A percentile compares a stretch with the other conserved stretches of the same genome.
phyloP scores from a whole-genome alignment of 768 basidiomycete species.

The Russula compacta region DNA sequence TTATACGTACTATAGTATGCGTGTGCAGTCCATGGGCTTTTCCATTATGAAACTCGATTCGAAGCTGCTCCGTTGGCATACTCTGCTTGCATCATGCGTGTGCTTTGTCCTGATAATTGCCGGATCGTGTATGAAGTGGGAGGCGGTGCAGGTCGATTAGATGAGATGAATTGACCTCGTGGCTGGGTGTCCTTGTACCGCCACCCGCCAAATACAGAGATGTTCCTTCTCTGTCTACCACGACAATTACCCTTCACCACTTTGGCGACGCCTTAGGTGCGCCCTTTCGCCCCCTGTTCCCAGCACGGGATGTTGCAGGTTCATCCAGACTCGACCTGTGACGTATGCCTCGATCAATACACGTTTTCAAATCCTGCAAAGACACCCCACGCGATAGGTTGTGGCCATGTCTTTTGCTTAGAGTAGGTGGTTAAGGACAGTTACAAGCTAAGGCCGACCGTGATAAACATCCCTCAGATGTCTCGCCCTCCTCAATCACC shows the following conservation, averaged over 20 bases:
- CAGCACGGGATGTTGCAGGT: slow-evolving; percentile 42
- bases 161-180: slow-evolving; percentile 9
- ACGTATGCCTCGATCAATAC: slow-evolving; percentile 65
- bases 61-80: background rate
- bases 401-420: slow-evolving; percentile 70
- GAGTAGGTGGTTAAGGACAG: slow-evolving; percentile 35
- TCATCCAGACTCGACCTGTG: slow-evolving; percentile 64
- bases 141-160: background rate
- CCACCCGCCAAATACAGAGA: slow-evolving; percentile 15
- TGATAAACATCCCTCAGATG: slow-evolving; percentile 36
- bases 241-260: background rate
- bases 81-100: background rate
- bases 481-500: slow-evolving; percentile 37
- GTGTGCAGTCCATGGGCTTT: background rate
- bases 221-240: slow-evolving; percentile 2
- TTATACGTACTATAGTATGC: background rate
- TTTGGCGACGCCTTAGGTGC: background rate
- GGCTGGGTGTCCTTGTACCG: slow-evolving; percentile 3
- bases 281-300: background rate
- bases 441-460: background rate
- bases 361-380: slow-evolving; percentile 40
- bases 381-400: slow-evolving; percentile 62
- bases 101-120: background rate
- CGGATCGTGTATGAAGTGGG: background rate
- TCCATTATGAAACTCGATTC: background rate